Evolutionary conservation across 441 rosid genomes (phyloP).

Genomic region (Aquilaria agallochum): DNA sequence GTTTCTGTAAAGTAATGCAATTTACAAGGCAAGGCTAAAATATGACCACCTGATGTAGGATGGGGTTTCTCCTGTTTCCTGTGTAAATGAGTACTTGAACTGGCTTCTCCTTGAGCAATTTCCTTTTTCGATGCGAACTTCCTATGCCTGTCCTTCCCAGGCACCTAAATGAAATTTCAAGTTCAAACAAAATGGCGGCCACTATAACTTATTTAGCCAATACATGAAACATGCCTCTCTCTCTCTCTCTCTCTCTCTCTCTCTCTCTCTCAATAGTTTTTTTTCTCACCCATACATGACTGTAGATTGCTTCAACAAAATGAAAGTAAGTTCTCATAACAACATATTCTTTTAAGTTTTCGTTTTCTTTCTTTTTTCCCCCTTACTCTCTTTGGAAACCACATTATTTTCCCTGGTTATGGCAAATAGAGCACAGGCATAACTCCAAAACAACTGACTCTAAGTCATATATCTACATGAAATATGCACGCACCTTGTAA

Average conservation of each 20-base stretch:
- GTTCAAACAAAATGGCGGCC: neutral
- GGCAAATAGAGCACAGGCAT: no score
- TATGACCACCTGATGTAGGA: conserved; percentile 8
- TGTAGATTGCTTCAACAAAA: no score
- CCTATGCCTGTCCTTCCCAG: conserved; percentile 17
- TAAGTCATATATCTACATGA: no score
- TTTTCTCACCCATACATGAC: no score
- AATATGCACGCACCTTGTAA: conserved; percentile 19
- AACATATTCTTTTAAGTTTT: no score
- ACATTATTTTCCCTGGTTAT: no score
- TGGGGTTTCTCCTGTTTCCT: conserved; percentile 12
- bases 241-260: no score
- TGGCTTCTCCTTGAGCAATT: conserved; percentile 16
- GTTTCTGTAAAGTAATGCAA: conserved; percentile 9
- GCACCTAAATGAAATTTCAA: conserved; percentile 15
- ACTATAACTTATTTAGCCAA: neutral
- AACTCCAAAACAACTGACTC: neutral
- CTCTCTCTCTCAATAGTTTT: no score
- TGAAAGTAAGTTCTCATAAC: no score
- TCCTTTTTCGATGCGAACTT: conserved; percentile 16
- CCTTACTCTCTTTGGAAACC: no score
- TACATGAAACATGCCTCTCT: no score
- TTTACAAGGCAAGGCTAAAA: conserved; percentile 14
- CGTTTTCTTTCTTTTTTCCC: no score
- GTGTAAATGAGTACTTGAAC: conserved; percentile 15